Evolutionary conservation across 2,329 filamentous ascomycete genomes (phyloP).

Genomic region (Bretziella fagacearum): DNA sequence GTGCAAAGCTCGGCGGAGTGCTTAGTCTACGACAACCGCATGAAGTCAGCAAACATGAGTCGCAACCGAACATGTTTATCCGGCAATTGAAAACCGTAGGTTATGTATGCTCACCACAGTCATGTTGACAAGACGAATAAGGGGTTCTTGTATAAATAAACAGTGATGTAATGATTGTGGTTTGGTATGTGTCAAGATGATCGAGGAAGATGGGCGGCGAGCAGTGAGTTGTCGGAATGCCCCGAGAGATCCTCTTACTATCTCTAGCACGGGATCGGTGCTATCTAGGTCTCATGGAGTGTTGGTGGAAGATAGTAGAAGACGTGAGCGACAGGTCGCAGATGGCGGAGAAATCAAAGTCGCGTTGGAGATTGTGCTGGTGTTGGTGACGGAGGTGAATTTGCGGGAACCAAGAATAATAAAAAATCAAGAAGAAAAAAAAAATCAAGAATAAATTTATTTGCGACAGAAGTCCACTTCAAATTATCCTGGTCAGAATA

Average conservation of each 20-base stretch:
- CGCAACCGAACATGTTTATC: too few relatives aligned
- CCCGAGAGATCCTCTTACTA: constrained; percentile 63
- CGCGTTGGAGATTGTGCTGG: not conserved
- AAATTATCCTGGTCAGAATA: constrained; percentile 5
- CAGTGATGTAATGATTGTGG: not conserved
- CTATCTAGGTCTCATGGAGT: constrained; percentile 51
- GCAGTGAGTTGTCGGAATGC: constrained; percentile 38
- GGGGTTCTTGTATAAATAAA: too few relatives aligned
- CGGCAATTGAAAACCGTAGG: too few relatives aligned
- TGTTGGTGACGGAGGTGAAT: not conserved
- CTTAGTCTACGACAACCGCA: constrained; percentile 35
- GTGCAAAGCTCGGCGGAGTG: constrained; percentile 74
- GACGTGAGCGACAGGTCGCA: not conserved
- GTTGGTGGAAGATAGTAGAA: not conserved
- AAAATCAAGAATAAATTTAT: constrained; percentile 6
- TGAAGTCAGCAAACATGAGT: constrained; percentile 1
- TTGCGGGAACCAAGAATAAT: not conserved
- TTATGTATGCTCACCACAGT: too few relatives aligned
- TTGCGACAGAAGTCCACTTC: constrained; percentile 6
- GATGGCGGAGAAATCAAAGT: not conserved
- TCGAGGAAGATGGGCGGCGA: constrained; percentile 21
- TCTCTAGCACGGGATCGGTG: constrained; percentile 55
- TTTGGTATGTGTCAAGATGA: not conserved
- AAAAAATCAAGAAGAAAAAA: not conserved
- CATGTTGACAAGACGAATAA: constrained; percentile 21